A percentile compares a stretch with the other conserved stretches of the same genome.
Conservation (phyloP, 2,329 filamentous ascomycete species). For the Metarhizium guizhouense region DNA sequence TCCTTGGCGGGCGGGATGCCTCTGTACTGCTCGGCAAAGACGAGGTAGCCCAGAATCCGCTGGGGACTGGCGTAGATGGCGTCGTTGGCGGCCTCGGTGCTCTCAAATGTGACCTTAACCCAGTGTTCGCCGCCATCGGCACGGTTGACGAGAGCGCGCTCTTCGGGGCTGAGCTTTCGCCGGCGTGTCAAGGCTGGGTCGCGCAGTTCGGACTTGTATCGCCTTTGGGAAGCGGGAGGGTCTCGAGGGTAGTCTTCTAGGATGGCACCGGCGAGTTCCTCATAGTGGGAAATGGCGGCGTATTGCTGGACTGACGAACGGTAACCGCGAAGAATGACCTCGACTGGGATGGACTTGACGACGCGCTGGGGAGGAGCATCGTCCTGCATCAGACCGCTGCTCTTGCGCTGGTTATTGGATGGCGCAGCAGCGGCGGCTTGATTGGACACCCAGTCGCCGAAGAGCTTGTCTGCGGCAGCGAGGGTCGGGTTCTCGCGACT, state of each 20-base stretch:
- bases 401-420: constrained; percentile 24
- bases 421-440: constrained; percentile 26
- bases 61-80: constrained; percentile 64
- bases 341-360: constrained; percentile 43
- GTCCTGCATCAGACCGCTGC: constrained; percentile 26
- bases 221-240: constrained; percentile 60
- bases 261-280: constrained; percentile 75
- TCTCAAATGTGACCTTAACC: constrained; percentile 82
- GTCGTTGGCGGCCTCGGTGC: constrained; percentile 58
- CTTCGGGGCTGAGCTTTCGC: constrained; percentile 57
- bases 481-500: constrained; percentile 52
- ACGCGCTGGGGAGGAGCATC: constrained; percentile 29
- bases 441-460: constrained; percentile 47
- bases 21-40: constrained; percentile 63
- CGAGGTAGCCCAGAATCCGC: constrained; percentile 58
- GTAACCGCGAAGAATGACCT: constrained; percentile 82
- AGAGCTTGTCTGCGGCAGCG: constrained; percentile 52
- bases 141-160: constrained; percentile 69
- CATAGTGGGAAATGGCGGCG: constrained; percentile 82
- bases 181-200: constrained; percentile 62
- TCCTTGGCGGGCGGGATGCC: constrained; percentile 57
- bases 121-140: constrained; percentile 83
- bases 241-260: constrained; percentile 90
- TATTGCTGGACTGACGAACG: constrained; percentile 58
- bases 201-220: constrained; percentile 66